A percentile compares a stretch with the other conserved stretches of the same genome.
Conservation (phyloP, 2,329 filamentous ascomycete species). For the Ophiosphaerella korrae region DNA sequence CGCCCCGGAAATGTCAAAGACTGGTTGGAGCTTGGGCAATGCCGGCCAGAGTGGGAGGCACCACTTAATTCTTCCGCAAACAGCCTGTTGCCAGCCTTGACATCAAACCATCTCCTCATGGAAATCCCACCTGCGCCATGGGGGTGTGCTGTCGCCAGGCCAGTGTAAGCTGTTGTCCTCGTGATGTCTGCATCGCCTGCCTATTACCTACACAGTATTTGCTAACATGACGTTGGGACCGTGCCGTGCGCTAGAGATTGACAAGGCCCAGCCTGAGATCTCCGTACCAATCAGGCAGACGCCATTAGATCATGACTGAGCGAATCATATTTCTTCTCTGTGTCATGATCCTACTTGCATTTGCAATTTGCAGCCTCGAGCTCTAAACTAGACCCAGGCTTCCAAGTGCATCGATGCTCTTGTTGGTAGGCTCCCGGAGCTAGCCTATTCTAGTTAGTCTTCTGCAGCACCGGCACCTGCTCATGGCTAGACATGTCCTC, state of each 20-base stretch:
- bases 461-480: too few species aligned
- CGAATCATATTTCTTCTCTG: conserved; percentile 9
- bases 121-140: conserved; percentile 10
- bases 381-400: too few species aligned
- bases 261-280: conserved; percentile 7
- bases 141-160: conserved; percentile 1
- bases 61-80: conserved; percentile 12
- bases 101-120: conserved; percentile 22
- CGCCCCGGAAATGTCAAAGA: not conserved
- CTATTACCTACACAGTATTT: not conserved
- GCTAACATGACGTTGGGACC: too few species aligned
- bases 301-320: not conserved
- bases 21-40: conserved; percentile 8
- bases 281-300: conserved; percentile 15
- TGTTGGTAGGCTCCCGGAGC: too few species aligned
- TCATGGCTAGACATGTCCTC: too few species aligned
- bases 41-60: conserved; percentile 17
- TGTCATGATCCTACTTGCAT: too few species aligned
- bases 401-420: too few species aligned
- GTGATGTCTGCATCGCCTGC: conserved; percentile 8
- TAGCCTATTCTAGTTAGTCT: too few species aligned
- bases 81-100: conserved; percentile 14
- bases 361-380: too few species aligned
- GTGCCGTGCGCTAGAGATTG: conserved; percentile 10
- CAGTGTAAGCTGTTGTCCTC: conserved; percentile 13